These are phyloP conservation scores for Sporisorium sorghi DNA, from an alignment of 1,284 basidiomycete genomes.

Conservation along the genomic window DNA sequence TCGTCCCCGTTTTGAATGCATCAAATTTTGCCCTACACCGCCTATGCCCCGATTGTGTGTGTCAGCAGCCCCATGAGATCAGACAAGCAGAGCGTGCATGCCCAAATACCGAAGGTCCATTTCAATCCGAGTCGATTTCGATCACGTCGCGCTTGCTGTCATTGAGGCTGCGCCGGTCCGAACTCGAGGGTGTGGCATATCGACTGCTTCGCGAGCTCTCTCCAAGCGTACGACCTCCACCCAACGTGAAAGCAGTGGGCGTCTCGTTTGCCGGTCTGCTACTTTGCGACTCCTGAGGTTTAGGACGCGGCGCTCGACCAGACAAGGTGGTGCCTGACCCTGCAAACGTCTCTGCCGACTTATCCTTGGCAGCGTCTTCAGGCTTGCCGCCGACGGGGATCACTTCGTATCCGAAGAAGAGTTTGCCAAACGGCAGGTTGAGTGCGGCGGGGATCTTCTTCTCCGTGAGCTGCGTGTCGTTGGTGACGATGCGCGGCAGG, in stretches of 20 bases:
- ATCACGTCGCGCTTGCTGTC: constrained; percentile 51
- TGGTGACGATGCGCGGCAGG: constrained; percentile 85
- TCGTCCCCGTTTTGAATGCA: not conserved
- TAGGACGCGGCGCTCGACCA: constrained; percentile 34
- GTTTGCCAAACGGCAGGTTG: constrained; percentile 83
- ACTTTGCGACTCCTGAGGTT: constrained; percentile 19
- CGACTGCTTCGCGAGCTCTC: constrained; percentile 47
- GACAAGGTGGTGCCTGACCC: constrained; percentile 40
- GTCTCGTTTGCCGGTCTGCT: constrained; percentile 17
- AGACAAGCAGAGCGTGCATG: not conserved
- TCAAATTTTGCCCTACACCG: too few relatives aligned
- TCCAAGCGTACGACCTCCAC: constrained; percentile 27
- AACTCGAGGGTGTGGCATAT: constrained; percentile 34
- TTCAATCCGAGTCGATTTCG: constrained; percentile 62
- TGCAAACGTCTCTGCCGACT: constrained; percentile 22
- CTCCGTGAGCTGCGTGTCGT: constrained; percentile 79
- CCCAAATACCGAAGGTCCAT: not conserved
- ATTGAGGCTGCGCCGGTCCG: constrained; percentile 31
- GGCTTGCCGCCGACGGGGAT: constrained; percentile 58
- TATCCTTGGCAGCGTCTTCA: constrained; percentile 11
- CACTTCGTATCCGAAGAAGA: constrained; percentile 68
- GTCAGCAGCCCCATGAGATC: not conserved
- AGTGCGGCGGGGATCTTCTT: constrained; percentile 88
- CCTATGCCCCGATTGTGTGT: not conserved
- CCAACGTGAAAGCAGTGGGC: constrained; percentile 32